phyloP scores from a whole-genome alignment of 345 rosid genomes.

The Pistacia integerrima region DNA sequence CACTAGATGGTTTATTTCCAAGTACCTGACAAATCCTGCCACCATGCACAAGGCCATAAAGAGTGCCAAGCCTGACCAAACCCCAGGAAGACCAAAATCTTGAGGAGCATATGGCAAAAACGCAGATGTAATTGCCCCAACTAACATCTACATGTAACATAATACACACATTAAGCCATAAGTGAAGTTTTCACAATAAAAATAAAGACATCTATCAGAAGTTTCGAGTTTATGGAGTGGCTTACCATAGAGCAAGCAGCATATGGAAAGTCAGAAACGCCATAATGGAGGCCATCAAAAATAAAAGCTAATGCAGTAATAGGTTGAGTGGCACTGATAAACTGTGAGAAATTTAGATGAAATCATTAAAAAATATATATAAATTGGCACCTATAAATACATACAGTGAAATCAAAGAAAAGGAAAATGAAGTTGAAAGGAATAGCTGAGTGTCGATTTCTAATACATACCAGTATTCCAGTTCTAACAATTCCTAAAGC shows the following conservation, averaged over 20 bases:
- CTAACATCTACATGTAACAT: slow-evolving; percentile 58
- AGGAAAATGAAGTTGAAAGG: background rate
- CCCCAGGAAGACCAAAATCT: slow-evolving; percentile 70
- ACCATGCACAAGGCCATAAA: slow-evolving; percentile 80
- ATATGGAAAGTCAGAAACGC: slow-evolving; percentile 88
- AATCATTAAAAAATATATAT: background rate
- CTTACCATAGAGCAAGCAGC: slow-evolving; percentile 88
- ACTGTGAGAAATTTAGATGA: slow-evolving; percentile 42
- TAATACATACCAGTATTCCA: slow-evolving; percentile 66
- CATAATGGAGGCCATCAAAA: slow-evolving; percentile 93
- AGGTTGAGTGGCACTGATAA: slow-evolving; percentile 89
- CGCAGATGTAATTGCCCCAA: slow-evolving; percentile 64
- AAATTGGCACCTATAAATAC: background rate
- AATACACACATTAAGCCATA: background rate
- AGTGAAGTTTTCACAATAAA: background rate
- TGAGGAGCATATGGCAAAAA: slow-evolving; percentile 64
- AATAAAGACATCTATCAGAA: background rate
- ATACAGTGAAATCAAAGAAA: background rate
- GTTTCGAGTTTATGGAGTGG: background rate
- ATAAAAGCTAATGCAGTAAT: slow-evolving; percentile 86
- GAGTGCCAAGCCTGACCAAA: slow-evolving; percentile 89
- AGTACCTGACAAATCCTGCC: slow-evolving; percentile 81
- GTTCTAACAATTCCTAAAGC: slow-evolving; percentile 72
- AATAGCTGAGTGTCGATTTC: background rate
- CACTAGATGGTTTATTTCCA: background rate